Conservation (phyloP, 2,329 filamentous ascomycete genomes). For the Beauveria sp. region DNA sequence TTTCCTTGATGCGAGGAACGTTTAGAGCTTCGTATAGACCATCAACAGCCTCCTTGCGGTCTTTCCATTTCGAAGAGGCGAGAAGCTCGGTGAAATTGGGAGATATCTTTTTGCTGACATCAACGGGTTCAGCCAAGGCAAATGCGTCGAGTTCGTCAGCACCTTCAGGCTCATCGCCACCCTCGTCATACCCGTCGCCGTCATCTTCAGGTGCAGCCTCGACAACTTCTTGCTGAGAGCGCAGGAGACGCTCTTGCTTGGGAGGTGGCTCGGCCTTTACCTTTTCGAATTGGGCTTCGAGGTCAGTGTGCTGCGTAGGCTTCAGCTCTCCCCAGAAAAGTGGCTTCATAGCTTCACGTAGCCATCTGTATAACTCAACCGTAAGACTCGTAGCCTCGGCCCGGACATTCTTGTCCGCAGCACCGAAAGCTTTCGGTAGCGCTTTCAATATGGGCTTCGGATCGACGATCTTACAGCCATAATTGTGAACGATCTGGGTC, state of each 20-base stretch:
- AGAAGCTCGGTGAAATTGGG: slow-evolving; percentile 76
- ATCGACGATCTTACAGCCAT: slow-evolving; percentile 88
- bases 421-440: slow-evolving; percentile 84
- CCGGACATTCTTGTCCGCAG: slow-evolving; percentile 96
- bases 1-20: slow-evolving; percentile 86
- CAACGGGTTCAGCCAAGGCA: slow-evolving; percentile 77
- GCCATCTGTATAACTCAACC: slow-evolving; percentile 93
- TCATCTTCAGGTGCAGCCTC: slow-evolving; percentile 56
- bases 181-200: slow-evolving; percentile 51
- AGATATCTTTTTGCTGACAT: slow-evolving; percentile 75
- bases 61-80: slow-evolving; percentile 94
- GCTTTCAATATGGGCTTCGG: slow-evolving; percentile 85
- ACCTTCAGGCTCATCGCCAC: slow-evolving; percentile 48
- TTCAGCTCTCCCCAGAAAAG: slow-evolving; percentile 96
- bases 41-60: slow-evolving; percentile 89
- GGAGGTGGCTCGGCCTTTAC: slow-evolving; percentile 80
- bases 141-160: slow-evolving; percentile 68
- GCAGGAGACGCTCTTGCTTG: slow-evolving; percentile 82
- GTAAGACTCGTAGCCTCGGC: slow-evolving; percentile 87
- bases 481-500: slow-evolving; percentile 82
- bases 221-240: slow-evolving; percentile 80
- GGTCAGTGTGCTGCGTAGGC: slow-evolving; percentile 85
- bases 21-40: slow-evolving; percentile 69
- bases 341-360: slow-evolving; percentile 95
- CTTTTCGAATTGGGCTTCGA: slow-evolving; percentile 91